Percentiles rank a stretch among this genome's conserved stretches.
phyloP scores from a whole-genome alignment of 345 rosid genomes.

The Moricandia moricandioides region DNA sequence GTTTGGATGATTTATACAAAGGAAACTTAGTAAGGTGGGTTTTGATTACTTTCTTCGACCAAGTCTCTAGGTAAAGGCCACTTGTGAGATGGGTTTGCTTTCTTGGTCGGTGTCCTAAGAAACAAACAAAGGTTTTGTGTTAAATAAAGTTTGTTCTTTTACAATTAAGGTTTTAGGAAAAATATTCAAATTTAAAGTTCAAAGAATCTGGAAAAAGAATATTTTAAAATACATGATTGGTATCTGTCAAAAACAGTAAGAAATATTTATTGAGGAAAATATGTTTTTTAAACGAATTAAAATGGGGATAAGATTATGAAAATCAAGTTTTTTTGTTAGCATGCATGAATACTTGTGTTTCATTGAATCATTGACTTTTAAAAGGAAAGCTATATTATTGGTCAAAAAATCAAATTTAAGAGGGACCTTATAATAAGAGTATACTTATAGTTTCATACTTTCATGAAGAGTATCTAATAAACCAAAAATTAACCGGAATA shows the following conservation, averaged over 20 bases:
- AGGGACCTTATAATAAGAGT: no score
- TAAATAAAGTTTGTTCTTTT: neutral
- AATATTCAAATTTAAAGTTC: neutral
- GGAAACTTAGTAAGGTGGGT: slow-evolving; percentile 25
- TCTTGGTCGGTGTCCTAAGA: neutral
- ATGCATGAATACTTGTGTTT: neutral
- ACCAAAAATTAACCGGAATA: neutral
- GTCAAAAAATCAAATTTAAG: no score
- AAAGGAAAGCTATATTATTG: neutral
- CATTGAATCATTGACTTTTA: neutral
- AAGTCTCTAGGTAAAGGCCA: slow-evolving; percentile 1
- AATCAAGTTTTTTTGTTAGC: neutral
- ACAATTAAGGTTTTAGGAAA: neutral
- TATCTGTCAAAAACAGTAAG: neutral
- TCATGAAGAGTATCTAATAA: no score
- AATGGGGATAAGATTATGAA: neutral
- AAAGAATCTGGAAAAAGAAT: neutral
- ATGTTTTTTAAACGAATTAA: neutral
- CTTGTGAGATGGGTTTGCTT: neutral
- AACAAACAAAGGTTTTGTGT: neutral
- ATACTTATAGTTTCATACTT: no score
- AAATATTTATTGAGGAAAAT: neutral
- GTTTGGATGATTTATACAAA: neutral
- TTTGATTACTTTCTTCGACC: neutral
- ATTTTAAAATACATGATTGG: neutral